Evolutionary conservation across 208 protist species (phyloP).

Genomic region (Trypanosoma boissoni): DNA sequence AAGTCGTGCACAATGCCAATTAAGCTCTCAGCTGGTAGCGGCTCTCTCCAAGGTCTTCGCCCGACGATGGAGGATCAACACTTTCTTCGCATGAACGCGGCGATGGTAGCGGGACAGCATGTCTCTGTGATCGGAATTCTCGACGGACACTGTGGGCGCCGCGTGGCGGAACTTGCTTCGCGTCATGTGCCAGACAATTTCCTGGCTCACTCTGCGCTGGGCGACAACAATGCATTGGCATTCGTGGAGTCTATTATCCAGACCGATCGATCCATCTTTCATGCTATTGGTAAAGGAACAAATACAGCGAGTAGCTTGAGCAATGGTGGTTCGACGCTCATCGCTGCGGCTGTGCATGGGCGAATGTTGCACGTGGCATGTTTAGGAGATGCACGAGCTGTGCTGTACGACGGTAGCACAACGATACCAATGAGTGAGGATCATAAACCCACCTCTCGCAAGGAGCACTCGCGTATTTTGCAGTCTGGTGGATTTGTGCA

Average conservation of each 20-base stretch:
- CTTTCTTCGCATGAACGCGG: constrained; percentile 44
- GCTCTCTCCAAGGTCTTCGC: constrained; percentile 67
- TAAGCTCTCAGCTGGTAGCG: constrained; percentile 45
- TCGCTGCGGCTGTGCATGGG: constrained; percentile 58
- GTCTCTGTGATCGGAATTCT: constrained; percentile 65
- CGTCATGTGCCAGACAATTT: constrained; percentile 64
- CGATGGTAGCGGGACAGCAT: constrained; percentile 46
- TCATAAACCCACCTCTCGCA: constrained; percentile 82
- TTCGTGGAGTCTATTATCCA: constrained; percentile 76
- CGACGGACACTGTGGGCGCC: constrained; percentile 81
- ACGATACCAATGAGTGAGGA: constrained; percentile 90
- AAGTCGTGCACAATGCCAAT: constrained; percentile 45
- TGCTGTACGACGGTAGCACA: constrained; percentile 69
- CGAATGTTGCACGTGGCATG: constrained; percentile 85
- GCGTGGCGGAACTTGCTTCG: constrained; percentile 58
- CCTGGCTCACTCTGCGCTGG: constrained; percentile 48
- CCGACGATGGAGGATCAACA: constrained; percentile 85
- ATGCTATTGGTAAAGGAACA: constrained; percentile 25
- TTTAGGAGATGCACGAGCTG: constrained; percentile 84
- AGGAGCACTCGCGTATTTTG: constrained; percentile 72
- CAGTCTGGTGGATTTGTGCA: constrained; percentile 87
- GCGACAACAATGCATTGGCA: constrained; percentile 71
- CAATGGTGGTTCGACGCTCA: constrained; percentile 67
- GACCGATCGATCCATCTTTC: constrained; percentile 51
- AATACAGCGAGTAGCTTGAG: constrained; percentile 2